Percentiles rank a stretch among this genome's conserved stretches.
phyloP scores from a whole-genome alignment of 73 alveolate species.

The Effrenium voratum region DNA sequence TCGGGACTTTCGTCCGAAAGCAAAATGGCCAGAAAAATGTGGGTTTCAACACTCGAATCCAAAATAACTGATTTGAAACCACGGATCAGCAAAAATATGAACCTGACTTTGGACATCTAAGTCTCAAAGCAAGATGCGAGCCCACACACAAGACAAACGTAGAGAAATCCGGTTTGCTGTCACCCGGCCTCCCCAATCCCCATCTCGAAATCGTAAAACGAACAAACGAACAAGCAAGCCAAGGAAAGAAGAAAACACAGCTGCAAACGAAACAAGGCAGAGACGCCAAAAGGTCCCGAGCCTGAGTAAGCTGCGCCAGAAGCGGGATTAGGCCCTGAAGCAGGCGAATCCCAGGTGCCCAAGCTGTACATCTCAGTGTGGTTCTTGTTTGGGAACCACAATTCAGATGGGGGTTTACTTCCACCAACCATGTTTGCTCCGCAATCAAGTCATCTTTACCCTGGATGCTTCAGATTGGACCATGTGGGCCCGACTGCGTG shows the following conservation, averaged over 20 bases:
- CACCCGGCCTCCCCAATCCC: not conserved
- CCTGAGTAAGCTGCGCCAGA: constrained; percentile 69
- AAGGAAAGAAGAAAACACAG: not conserved
- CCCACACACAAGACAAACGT: not conserved
- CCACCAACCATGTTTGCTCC: not conserved
- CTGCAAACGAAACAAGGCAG: no score
- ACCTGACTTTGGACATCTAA: not conserved
- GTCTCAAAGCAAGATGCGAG: not conserved
- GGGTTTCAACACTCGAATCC: no score
- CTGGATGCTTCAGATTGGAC: no score
- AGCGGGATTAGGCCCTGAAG: constrained; percentile 41
- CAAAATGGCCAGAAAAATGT: no score
- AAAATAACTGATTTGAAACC: not conserved
- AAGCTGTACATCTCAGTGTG: not conserved
- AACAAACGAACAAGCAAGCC: not conserved
- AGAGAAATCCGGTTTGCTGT: not conserved
- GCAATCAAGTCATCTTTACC: no score
- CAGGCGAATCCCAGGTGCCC: not conserved
- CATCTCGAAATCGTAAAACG: not conserved
- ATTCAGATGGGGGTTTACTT: not conserved
- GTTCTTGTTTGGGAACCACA: not conserved
- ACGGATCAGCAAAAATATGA: not conserved
- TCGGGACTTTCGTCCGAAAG: not conserved
- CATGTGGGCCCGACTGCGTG: no score
- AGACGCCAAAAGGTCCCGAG: no score